Conservation (phyloP, 2,329 filamentous ascomycete species). For the Thelonectria discophora region DNA sequence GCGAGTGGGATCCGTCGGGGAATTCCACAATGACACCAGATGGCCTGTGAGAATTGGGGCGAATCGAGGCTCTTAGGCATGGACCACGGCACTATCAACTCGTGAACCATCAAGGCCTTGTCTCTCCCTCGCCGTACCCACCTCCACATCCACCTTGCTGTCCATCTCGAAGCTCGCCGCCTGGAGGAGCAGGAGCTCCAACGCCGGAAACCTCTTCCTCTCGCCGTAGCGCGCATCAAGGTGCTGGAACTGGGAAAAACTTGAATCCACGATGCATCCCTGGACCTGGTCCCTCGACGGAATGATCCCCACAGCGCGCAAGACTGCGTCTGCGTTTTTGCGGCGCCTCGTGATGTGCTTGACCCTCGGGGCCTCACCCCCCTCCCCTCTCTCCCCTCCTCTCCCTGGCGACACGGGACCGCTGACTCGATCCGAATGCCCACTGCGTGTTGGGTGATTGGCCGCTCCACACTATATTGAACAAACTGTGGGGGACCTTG, state of each 20-base stretch:
- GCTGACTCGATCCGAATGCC: constrained; percentile 36
- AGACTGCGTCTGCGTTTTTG: constrained; percentile 35
- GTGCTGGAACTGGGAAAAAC: constrained; percentile 21
- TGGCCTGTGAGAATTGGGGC: constrained; percentile 25
- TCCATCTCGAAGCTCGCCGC: constrained; percentile 7
- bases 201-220: constrained; percentile 4
- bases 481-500: constrained; percentile 36
- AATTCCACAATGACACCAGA: constrained; percentile 29
- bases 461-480: constrained; percentile 40
- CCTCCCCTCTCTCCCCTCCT: constrained; percentile 28
- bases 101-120: constrained; percentile 33
- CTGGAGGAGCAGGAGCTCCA: constrained; percentile 11
- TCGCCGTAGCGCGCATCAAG: constrained; percentile 9
- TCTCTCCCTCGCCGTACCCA: constrained; percentile 29
- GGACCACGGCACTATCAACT: constrained; percentile 28
- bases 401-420: constrained; percentile 23
- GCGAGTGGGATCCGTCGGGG: constrained; percentile 22
- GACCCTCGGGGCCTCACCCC: constrained; percentile 29
- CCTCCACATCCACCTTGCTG: constrained; percentile 29
- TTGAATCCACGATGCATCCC: constrained; percentile 11
- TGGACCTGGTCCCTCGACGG: constrained; percentile 13
- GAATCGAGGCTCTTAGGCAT: constrained; percentile 28
- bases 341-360: constrained; percentile 39
- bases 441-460: constrained; percentile 33
- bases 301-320: constrained; percentile 35